Evolutionary conservation across 352 stramenopile genomes (phyloP).

Genomic region (Blastocystis sp.): DNA sequence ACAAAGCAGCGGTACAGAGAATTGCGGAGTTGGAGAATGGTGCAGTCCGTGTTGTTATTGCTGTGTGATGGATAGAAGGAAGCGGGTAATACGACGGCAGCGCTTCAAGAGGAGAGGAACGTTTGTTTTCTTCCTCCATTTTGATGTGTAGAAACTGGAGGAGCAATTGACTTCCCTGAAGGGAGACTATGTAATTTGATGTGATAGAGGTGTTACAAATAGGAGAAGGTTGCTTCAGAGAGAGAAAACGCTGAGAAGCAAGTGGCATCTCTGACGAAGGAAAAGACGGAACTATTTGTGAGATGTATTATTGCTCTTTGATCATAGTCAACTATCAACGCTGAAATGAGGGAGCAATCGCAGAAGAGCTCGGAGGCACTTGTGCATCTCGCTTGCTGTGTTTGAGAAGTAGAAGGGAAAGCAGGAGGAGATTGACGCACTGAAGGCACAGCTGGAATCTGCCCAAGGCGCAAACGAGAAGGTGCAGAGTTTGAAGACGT

Average conservation of each 20-base stretch:
- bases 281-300: conserved; percentile 20
- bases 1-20: background rate
- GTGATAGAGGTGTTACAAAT: background rate
- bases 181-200: background rate
- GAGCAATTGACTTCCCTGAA: background rate
- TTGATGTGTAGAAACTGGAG: conserved; percentile 5
- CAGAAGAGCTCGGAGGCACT: background rate
- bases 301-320: background rate
- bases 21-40: background rate
- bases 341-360: background rate
- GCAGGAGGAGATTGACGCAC: background rate
- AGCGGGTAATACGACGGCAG: background rate
- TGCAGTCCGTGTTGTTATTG: background rate
- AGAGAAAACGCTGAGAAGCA: background rate
- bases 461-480: background rate
- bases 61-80: background rate
- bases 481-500: conserved; percentile 35
- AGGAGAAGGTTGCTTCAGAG: background rate
- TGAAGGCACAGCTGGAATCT: background rate
- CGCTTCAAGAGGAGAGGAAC: background rate
- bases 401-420: conserved; percentile 22
- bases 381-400: background rate
- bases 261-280: background rate
- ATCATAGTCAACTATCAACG: background rate
- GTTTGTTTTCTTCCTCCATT: background rate